These are phyloP conservation scores for Cyclotella distinguenda DNA, from an alignment of 108 stramenopile species.

Conservation along the genomic window DNA sequence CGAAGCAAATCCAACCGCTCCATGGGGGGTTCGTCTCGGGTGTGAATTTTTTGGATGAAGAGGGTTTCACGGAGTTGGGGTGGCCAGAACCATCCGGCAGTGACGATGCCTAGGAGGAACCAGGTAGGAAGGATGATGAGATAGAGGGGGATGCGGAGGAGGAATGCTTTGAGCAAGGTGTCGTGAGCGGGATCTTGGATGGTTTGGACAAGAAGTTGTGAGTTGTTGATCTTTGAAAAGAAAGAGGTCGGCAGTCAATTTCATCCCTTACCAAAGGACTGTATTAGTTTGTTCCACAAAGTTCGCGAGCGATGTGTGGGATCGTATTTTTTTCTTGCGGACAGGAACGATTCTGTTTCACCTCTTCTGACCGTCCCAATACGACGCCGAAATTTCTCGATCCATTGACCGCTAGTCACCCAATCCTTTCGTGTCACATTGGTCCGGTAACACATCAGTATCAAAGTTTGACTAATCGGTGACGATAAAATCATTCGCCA, in stretches of 20 bases:
- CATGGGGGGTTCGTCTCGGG: constrained; percentile 56
- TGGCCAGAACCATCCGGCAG: constrained; percentile 82
- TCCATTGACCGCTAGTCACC: not conserved
- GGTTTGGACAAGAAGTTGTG: not conserved
- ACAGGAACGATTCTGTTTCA: not conserved
- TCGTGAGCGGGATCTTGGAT: constrained; percentile 48
- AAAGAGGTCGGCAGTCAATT: not conserved
- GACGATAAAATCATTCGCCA: no score
- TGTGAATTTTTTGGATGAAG: constrained; percentile 68
- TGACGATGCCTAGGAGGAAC: constrained; percentile 60
- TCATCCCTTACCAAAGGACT: constrained; percentile 15
- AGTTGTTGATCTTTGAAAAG: not conserved
- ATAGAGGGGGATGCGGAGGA: constrained; percentile 53
- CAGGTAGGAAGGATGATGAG: constrained; percentile 69
- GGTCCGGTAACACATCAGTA: no score
- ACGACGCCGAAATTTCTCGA: constrained; percentile 3
- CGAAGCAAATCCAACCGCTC: constrained; percentile 45
- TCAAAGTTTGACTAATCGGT: no score
- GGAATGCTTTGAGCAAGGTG: constrained; percentile 46
- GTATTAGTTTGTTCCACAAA: not conserved
- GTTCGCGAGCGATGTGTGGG: not conserved
- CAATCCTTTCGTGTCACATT: no score
- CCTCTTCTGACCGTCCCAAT: not conserved
- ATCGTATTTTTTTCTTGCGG: not conserved
- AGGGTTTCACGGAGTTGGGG: constrained; percentile 84